Conservation (phyloP, 495 filamentous ascomycete genomes). For the Aspergillus campestris region DNA sequence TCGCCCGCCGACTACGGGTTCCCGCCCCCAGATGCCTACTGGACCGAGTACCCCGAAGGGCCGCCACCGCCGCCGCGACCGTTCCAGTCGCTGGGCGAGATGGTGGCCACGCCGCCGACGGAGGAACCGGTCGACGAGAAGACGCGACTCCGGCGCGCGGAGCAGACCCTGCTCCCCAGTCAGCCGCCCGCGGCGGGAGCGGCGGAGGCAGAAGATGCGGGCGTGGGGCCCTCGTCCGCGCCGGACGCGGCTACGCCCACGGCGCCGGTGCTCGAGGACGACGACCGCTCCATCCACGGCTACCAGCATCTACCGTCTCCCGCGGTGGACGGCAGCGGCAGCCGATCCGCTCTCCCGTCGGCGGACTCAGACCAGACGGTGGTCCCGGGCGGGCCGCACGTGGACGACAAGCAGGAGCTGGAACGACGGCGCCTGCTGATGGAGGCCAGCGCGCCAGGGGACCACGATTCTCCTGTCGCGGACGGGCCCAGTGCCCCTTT, state of each 20-base stretch:
- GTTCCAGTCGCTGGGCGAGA: constrained; percentile 18
- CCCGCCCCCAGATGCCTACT: constrained; percentile 24
- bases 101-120: constrained; percentile 46
- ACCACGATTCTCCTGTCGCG: constrained; percentile 24
- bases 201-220: constrained; percentile 24
- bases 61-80: constrained; percentile 11
- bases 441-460: constrained; percentile 60
- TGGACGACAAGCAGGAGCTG: constrained; percentile 81
- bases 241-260: constrained; percentile 17
- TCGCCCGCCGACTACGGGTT: constrained; percentile 24
- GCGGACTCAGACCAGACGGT: constrained; percentile 35
- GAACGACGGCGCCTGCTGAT: constrained; percentile 65
- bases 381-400: constrained; percentile 15
- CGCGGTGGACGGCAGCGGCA: constrained; percentile 5
- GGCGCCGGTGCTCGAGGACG: constrained; percentile 35
- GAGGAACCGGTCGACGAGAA: constrained; percentile 60
- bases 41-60: constrained; percentile 23
- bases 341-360: constrained; percentile 30
- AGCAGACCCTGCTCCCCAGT: constrained; percentile 63
- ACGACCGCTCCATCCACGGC: constrained; percentile 21
- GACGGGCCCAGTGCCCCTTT: constrained; percentile 56
- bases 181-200: constrained; percentile 35
- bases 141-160: constrained; percentile 55
- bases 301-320: constrained; percentile 29
- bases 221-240: constrained; percentile 41